These are phyloP conservation scores for Davidsoniella neocaledoniae DNA, from an alignment of 2,329 filamentous ascomycete genomes.

Conservation along the genomic window DNA sequence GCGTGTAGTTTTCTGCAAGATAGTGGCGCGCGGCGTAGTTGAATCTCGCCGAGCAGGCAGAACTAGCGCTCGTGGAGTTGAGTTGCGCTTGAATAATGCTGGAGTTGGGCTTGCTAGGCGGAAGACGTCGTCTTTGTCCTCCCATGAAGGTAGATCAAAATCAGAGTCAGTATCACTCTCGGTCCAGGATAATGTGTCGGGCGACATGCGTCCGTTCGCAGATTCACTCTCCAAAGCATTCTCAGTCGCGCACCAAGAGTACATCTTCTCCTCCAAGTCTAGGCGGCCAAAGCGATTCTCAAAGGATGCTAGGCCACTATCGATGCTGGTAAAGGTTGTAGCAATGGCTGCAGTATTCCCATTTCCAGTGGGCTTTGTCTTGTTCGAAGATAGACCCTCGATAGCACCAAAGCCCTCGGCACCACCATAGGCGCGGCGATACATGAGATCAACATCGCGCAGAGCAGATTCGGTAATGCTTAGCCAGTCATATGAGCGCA, in stretches of 20 bases:
- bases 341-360: background rate
- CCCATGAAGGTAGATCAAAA: slow-evolving; percentile 9
- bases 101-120: background rate
- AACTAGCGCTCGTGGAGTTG: slow-evolving; percentile 5
- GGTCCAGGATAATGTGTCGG: background rate
- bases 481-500: slow-evolving; percentile 41
- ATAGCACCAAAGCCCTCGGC: slow-evolving; percentile 29
- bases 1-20: background rate
- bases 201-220: background rate
- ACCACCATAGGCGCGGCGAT: slow-evolving; percentile 39
- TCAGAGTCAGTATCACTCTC: slow-evolving; percentile 9
- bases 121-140: slow-evolving; percentile 15
- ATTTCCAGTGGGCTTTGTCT: background rate
- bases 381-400: slow-evolving; percentile 19
- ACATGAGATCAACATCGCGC: slow-evolving; percentile 37
- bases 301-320: slow-evolving; percentile 1
- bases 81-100: slow-evolving; percentile 8
- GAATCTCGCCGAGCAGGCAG: background rate
- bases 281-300: background rate
- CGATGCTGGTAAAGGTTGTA: background rate
- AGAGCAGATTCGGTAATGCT: slow-evolving; percentile 33
- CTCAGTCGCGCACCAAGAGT: background rate
- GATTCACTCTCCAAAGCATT: background rate
- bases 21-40: background rate
- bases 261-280: background rate